phyloP scores from a whole-genome alignment of 139 green algal genomes.

The Edaphochlamys debaryana region DNA sequence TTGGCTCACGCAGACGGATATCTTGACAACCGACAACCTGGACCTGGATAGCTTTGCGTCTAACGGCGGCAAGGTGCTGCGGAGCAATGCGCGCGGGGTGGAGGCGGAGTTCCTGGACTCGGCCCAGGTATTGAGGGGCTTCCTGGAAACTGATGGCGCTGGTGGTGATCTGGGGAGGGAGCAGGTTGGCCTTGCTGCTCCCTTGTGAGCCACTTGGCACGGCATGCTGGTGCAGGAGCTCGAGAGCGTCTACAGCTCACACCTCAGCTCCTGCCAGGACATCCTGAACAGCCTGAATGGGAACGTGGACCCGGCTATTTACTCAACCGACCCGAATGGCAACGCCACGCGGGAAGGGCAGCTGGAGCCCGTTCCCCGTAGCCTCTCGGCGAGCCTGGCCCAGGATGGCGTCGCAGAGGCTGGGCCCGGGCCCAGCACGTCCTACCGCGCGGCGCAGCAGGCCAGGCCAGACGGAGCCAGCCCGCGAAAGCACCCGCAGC shows the following conservation, averaged over 20 bases:
- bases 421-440: background rate
- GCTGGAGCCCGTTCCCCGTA: background rate
- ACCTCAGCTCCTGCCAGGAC: slow-evolving; percentile 33
- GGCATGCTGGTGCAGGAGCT: too few species aligned
- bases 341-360: background rate
- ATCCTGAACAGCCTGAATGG: slow-evolving; percentile 26
- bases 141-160: too few species aligned
- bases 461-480: background rate
- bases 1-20: slow-evolving; percentile 33
- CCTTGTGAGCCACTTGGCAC: too few species aligned
- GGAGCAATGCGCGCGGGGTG: background rate
- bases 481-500: slow-evolving; percentile 26
- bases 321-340: slow-evolving; percentile 9
- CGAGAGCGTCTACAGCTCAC: slow-evolving; percentile 23
- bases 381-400: slow-evolving; percentile 14
- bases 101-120: slow-evolving; percentile 25
- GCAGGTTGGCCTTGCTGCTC: too few species aligned
- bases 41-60: slow-evolving; percentile 3
- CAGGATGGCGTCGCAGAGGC: background rate
- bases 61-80: background rate
- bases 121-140: too few species aligned
- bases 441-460: background rate
- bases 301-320: background rate
- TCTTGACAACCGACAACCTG: slow-evolving; percentile 34
- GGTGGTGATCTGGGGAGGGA: too few species aligned